Base-by-base conservation (phyloP, 805 yeast species). In the Yarrowia sp. region DNA sequence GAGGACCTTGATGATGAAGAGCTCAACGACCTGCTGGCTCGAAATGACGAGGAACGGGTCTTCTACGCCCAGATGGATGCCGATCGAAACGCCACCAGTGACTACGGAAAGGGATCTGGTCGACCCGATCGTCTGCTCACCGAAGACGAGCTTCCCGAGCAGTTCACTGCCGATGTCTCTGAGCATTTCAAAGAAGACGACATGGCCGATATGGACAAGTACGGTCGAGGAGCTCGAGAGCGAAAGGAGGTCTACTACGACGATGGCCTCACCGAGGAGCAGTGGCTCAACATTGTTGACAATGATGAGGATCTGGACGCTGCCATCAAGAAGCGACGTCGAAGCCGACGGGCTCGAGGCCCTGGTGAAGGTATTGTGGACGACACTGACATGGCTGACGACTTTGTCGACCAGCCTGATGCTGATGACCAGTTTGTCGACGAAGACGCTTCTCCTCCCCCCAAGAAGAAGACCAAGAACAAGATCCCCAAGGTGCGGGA, bases 261-360 rank as follows among this genome's bases (percentile, higher is more conserved):
- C 71, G 97, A 92, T 75, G 97, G 93, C 70, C 77, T 92, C 71
- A 87, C 96, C 1, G 98, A 92, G 74, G 96, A 89, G 72, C 96
- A 92, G 76, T 92, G 97, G 95, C 78, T 89, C 64, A 86, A 84
- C 57, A 85, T 81, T 10, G 78, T 82, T 72, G 86, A 83, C 67
- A 83, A 82, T 66, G 86, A 83, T 66, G 78, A 81, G 38, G 86
- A 83, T 67, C 76, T 83, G n/a, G 86, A 83, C 67, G 85, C 79
- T 64, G 86, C 85, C 11, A 79, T 83, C 66, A 48, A 53, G 50
- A 38, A 66, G 38, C 48, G 67, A 45, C 63, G 66, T 17, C 32
- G 61, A 43, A 31, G 65, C 41, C 32, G 67, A 66, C 36, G 63
- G 18, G 15, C 66, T 15, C 11, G 60, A 38, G 62, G 39, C 11